A percentile compares a stretch with the other conserved stretches of the same genome.
Evolutionary conservation across 2,329 filamentous ascomycete species (phyloP).

Genomic region (Epichloe sibirici): DNA sequence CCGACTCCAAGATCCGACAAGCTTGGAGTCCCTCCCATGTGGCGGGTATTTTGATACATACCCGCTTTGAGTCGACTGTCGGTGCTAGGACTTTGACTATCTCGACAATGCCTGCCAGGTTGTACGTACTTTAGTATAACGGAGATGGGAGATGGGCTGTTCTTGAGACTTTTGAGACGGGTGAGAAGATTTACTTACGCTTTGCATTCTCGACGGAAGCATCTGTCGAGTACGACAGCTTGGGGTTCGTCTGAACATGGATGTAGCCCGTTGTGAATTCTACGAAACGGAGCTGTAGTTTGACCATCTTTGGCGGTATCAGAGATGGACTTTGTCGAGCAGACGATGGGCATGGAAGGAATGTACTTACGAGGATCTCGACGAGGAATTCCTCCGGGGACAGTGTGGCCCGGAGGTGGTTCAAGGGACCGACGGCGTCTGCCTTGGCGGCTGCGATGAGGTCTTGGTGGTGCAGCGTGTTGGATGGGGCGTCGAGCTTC

Average conservation of each 20-base stretch:
- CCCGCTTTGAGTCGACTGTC: slow-evolving; percentile 30
- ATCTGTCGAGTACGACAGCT: slow-evolving; percentile 35
- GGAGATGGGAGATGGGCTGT: neutral
- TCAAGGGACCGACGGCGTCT: slow-evolving; percentile 11
- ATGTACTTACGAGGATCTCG: slow-evolving; percentile 36
- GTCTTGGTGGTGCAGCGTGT: slow-evolving; percentile 14
- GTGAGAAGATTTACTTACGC: slow-evolving; percentile 24
- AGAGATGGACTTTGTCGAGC: neutral
- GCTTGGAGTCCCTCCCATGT: slow-evolving; percentile 54
- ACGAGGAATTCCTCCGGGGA: slow-evolving; percentile 36
- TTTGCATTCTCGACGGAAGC: slow-evolving; percentile 38
- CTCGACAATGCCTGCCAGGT: slow-evolving; percentile 33
- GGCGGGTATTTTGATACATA: slow-evolving; percentile 52
- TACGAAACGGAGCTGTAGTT: slow-evolving; percentile 38
- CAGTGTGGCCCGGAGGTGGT: slow-evolving; percentile 10
- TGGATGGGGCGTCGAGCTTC: slow-evolving; percentile 7
- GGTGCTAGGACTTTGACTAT: slow-evolving; percentile 33
- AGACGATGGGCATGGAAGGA: neutral
- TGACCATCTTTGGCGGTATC: slow-evolving; percentile 34
- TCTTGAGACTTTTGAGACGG: no score
- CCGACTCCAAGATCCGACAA: slow-evolving; percentile 38
- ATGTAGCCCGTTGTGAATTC: slow-evolving; percentile 37
- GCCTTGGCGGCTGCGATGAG: slow-evolving; percentile 17
- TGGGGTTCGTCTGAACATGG: slow-evolving; percentile 50
- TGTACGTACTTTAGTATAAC: neutral